Conservation (phyloP, 108 stramenopile species). For the Ochromonas danica region DNA sequence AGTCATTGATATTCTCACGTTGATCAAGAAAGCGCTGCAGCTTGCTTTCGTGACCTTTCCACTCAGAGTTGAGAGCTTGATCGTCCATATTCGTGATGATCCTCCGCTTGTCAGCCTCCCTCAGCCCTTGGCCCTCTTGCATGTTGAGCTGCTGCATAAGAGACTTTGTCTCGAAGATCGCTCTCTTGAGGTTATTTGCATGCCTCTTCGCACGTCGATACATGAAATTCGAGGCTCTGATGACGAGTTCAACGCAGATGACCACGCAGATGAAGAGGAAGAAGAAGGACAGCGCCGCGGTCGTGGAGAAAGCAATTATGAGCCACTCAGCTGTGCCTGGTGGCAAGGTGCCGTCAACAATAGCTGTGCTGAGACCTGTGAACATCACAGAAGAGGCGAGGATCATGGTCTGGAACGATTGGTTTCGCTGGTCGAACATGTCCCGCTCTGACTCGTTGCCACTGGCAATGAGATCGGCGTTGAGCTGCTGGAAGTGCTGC, state of each 20-base stretch:
- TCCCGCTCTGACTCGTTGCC: neutral
- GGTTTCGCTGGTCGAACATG: constrained; percentile 24
- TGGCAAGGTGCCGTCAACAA: neutral
- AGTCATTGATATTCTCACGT: neutral
- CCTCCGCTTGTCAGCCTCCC: neutral
- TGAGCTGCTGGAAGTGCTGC: constrained; percentile 36
- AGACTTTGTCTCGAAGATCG: neutral
- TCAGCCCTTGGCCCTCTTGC: neutral
- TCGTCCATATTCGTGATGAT: neutral
- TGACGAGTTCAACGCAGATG: constrained; percentile 8
- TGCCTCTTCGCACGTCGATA: neutral
- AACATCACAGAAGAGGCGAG: constrained; percentile 25
- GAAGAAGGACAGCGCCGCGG: neutral
- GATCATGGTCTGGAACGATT: constrained; percentile 5
- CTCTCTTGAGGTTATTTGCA: neutral
- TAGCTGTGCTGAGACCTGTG: constrained; percentile 3
- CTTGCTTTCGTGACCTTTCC: neutral
- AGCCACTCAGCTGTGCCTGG: neutral
- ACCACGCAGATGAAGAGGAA: constrained; percentile 19
- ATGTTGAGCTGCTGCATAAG: neutral
- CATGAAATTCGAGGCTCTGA: constrained; percentile 12
- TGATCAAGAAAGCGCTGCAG: neutral
- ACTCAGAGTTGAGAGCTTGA: neutral
- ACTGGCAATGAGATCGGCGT: constrained; percentile 28
- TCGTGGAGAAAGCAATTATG: neutral